A percentile compares a stretch with the other conserved stretches of the same genome.
These are phyloP conservation scores for Boletellus ananas DNA, from an alignment of 768 basidiomycete genomes.

Conservation along the genomic window DNA sequence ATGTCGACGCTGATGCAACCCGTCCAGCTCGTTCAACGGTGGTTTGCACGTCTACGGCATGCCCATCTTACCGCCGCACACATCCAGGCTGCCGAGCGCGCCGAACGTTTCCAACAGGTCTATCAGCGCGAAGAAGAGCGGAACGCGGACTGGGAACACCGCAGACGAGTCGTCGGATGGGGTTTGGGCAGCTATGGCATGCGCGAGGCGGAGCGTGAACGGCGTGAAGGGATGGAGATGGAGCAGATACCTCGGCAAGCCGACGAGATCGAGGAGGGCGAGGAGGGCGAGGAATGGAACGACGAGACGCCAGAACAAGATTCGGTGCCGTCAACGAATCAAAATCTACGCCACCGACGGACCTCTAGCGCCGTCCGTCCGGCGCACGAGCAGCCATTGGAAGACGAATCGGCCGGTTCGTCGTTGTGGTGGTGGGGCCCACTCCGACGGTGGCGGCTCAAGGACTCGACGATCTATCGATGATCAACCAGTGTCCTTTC, in stretches of 20 bases:
- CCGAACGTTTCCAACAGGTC: conserved; percentile 61
- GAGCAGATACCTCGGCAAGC: neutral
- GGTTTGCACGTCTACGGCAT: conserved; percentile 60
- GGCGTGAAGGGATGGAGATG: conserved; percentile 14
- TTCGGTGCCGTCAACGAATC: neutral
- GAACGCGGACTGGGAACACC: conserved; percentile 22
- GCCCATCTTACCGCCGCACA: conserved; percentile 69
- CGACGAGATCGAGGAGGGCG: conserved; percentile 4
- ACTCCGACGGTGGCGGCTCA: conserved; percentile 65
- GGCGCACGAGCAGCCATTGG: neutral
- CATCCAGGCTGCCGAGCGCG: conserved; percentile 65
- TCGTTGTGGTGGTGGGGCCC: conserved; percentile 85
- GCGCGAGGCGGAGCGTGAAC: conserved; percentile 33
- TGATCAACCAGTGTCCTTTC: conserved; percentile 3
- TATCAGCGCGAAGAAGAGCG: conserved; percentile 38
- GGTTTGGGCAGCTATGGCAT: conserved; percentile 68
- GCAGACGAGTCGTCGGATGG: conserved; percentile 51
- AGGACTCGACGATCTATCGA: conserved; percentile 70
- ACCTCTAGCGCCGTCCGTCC: neutral
- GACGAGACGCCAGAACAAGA: conserved; percentile 1
- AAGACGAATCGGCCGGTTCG: conserved; percentile 12
- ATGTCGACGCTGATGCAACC: conserved; percentile 8
- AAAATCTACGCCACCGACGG: too few species aligned
- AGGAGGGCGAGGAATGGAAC: conserved; percentile 24
- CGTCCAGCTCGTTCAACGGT: conserved; percentile 41